These are phyloP conservation scores for Colletotrichum cordylinicola DNA, from an alignment of 2,329 filamentous ascomycete species.

Conservation along the genomic window DNA sequence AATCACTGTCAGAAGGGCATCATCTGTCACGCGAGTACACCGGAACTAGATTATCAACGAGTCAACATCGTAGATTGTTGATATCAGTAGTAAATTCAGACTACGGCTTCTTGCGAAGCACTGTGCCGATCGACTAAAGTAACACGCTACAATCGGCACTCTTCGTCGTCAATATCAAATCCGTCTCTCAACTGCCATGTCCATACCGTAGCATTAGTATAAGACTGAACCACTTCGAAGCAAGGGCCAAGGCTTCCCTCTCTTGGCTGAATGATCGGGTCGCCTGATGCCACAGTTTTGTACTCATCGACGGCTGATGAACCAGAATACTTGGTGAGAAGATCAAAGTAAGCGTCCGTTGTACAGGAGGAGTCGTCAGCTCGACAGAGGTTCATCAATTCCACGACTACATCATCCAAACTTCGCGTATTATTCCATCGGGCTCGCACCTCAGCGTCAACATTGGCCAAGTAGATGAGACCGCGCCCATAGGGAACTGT, in stretches of 20 bases:
- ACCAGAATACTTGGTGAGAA: not conserved
- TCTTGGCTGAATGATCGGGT: not conserved
- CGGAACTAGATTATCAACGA: no score
- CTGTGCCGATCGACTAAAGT: no score
- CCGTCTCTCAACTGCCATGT: not conserved
- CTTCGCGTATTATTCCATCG: not conserved
- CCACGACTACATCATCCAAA: not conserved
- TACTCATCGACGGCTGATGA: not conserved
- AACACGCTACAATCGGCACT: not conserved
- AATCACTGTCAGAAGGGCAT: no score
- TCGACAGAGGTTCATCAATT: not conserved
- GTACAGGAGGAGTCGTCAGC: not conserved
- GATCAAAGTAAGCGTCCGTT: not conserved
- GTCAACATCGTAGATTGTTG: not conserved
- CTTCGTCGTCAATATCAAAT: not conserved
- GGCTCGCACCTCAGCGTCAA: not conserved
- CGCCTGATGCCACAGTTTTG: not conserved
- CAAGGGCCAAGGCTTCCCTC: not conserved
- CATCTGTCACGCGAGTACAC: rapidly evolving
- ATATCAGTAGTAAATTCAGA: not conserved
- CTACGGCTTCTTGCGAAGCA: not conserved
- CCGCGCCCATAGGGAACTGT: not conserved
- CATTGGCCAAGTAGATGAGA: not conserved
- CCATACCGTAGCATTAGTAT: not conserved
- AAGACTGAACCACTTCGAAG: not conserved